These are phyloP conservation scores for Nicotiana tabacum DNA, from an alignment of 257 asterid genomes.

Conservation along the genomic window DNA sequence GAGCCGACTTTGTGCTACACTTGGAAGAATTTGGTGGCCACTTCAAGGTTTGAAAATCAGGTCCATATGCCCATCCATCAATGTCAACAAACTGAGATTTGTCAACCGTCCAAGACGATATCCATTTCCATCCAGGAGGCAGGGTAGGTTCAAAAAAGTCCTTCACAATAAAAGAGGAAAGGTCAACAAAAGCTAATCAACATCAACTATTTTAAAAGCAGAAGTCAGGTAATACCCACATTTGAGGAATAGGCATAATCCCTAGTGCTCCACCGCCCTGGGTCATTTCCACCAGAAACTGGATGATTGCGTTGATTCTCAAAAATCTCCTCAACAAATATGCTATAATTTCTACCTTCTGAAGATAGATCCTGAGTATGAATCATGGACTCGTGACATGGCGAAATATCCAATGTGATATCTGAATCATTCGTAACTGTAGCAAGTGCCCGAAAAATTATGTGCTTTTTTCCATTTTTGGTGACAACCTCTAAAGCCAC, in stretches of 20 bases:
- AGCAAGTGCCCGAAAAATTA: constrained; percentile 76
- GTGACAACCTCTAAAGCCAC: constrained; percentile 79
- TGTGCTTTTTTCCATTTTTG: constrained; percentile 84
- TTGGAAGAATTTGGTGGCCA: constrained; percentile 64
- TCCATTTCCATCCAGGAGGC: constrained; percentile 68
- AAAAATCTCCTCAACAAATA: constrained; percentile 52
- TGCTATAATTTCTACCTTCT: constrained; percentile 27
- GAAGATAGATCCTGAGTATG: constrained; percentile 37
- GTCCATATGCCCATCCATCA: constrained; percentile 71
- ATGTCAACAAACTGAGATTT: constrained; percentile 55
- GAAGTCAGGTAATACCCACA: constrained; percentile 27
- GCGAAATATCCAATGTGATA: constrained; percentile 60
- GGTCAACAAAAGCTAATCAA: constrained; percentile 2
- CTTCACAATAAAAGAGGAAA: constrained; percentile 18
- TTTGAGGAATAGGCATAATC: constrained; percentile 55
- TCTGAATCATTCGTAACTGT: constrained; percentile 78
- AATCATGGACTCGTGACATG: constrained; percentile 38
- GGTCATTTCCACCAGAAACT: constrained; percentile 41
- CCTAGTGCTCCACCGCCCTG: constrained; percentile 57
- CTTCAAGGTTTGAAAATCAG: constrained; percentile 46
- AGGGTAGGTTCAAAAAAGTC: constrained; percentile 59
- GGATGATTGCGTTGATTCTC: constrained; percentile 57
- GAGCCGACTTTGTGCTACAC: constrained; percentile 45
- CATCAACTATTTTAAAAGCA: constrained; percentile 2
- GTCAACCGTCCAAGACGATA: constrained; percentile 58